A percentile compares a stretch with the other conserved stretches of the same genome.
These are phyloP conservation scores for Lactarius tabidus DNA, from an alignment of 768 basidiomycete genomes.

Conservation along the genomic window DNA sequence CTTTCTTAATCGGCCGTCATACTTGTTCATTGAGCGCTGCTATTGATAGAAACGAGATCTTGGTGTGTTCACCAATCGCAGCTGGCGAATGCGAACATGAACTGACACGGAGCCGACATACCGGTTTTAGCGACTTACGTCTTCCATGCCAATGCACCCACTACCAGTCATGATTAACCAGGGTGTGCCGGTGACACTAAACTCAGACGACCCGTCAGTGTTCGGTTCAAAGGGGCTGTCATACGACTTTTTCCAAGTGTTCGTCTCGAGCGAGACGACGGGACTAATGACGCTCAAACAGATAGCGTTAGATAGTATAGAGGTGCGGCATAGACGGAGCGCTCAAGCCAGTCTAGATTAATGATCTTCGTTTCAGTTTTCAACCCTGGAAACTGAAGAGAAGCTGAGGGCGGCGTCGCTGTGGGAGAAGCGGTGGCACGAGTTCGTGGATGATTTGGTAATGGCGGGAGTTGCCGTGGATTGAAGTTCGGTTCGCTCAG, in stretches of 20 bases:
- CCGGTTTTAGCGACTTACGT: slow-evolving; percentile 54
- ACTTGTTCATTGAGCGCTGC: neutral
- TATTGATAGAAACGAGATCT: slow-evolving; percentile 60
- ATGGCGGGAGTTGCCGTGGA: slow-evolving; percentile 14
- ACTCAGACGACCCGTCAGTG: slow-evolving; percentile 71
- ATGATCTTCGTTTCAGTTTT: slow-evolving; percentile 14
- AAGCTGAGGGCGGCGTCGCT: slow-evolving; percentile 7
- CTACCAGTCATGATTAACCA: slow-evolving; percentile 68
- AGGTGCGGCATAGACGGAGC: slow-evolving; percentile 35
- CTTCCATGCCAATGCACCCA: slow-evolving; percentile 79
- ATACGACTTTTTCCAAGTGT: slow-evolving; percentile 76
- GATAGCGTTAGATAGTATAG: slow-evolving; percentile 62
- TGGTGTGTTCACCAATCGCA: slow-evolving; percentile 38
- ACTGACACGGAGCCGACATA: neutral
- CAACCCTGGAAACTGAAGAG: slow-evolving; percentile 4
- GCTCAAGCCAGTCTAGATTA: neutral
- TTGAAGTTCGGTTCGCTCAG: slow-evolving; percentile 7
- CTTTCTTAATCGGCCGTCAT: slow-evolving; percentile 9
- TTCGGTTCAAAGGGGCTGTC: slow-evolving; percentile 78
- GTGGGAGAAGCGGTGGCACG: slow-evolving; percentile 16
- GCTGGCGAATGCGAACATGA: neutral
- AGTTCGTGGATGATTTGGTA: slow-evolving; percentile 9
- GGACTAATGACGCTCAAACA: slow-evolving; percentile 59
- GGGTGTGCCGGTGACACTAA: slow-evolving; percentile 65
- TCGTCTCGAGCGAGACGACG: slow-evolving; percentile 64